Evolutionary conservation across 2,329 filamentous ascomycete species (phyloP), one percentile per base, ranked within the genome.

Genomic region (Colletotrichum eremochloae): DNA sequence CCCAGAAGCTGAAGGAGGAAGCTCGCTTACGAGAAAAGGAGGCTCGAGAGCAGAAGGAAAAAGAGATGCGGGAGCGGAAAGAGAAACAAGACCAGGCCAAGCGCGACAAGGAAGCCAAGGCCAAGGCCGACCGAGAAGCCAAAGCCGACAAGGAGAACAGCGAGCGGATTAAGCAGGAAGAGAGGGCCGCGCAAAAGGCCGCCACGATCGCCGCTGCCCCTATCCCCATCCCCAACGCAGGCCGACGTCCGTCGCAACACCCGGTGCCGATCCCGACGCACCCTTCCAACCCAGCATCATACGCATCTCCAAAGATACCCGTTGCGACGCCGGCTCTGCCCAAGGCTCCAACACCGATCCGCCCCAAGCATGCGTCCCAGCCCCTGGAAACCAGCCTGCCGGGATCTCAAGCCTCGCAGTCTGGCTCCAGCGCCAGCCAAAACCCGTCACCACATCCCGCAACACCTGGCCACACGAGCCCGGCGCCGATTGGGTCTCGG

Each of bases 1-100:
- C 96, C 83, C 96, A 94, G 84, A 96, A 92, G 82, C 90, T 91
- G 74, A 95, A 93, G 81, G 94, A 94, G 77, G 95, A 96, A 79
- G 91, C 94, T 76, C 91, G 93, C 36, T 90, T 93, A 76, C 93
- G 89, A 77, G 95, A 97, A 77, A 93, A 89, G 79, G 94, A 96
- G 78, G 89, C 88, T 15, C 91, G 90, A 48, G 94, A 96, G 77
- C 89, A 89, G 79, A 88, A 85, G 78, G 89, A 91, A 67, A 88
- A 87, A 60, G 91, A 93, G 74, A 87, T 84, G 24, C 83, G 82
- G 66, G 88, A 90, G 77, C 84, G 89, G 77, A 84, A 82, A 76
- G 90, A 87, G 76, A 90, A 92, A 75, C 91, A 88, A 74, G 85
- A 89, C 75, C 86, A 85, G 77, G 85, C 85, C 64, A 88, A 84